Conservation (phyloP, 306 rosid species). For the Coriaria nepalensis region DNA sequence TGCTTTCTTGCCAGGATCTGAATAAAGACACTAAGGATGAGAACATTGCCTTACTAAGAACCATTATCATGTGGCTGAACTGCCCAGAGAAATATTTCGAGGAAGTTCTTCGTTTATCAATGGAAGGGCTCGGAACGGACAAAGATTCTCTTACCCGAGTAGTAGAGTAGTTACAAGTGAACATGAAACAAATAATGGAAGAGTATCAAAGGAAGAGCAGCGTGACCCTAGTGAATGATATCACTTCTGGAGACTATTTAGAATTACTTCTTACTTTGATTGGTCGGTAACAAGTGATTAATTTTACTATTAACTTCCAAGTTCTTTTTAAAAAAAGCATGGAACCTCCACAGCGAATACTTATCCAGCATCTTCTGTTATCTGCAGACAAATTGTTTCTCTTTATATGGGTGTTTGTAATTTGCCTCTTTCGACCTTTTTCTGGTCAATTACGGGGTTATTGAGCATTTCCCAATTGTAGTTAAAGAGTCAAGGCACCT, state of each 20-base stretch:
- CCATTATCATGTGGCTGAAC: constrained; percentile 14
- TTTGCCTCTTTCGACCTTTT: too few relatives aligned
- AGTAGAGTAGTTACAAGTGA: constrained; percentile 12
- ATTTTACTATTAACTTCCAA: too few relatives aligned
- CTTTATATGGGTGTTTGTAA: too few relatives aligned
- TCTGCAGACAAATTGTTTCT: too few relatives aligned
- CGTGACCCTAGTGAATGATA: neutral
- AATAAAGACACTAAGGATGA: constrained; percentile 14
- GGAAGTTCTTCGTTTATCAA: constrained; percentile 14
- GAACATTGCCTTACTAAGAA: constrained; percentile 9
- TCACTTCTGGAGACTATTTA: constrained; percentile 21
- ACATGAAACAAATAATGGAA: constrained; percentile 11
- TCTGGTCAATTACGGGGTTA: too few relatives aligned
- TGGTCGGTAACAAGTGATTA: neutral
- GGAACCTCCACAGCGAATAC: too few relatives aligned
- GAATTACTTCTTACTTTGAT: constrained; percentile 22
- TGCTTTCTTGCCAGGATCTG: constrained; percentile 5
- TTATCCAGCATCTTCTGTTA: too few relatives aligned
- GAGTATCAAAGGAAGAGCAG: constrained; percentile 11
- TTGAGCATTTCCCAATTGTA: too few relatives aligned
- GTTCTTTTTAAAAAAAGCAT: too few relatives aligned
- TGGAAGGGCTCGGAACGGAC: constrained; percentile 13
- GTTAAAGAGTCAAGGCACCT: too few relatives aligned
- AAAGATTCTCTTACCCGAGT: constrained; percentile 19
- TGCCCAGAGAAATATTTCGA: constrained; percentile 14